These are phyloP conservation scores for Picea sitchensis DNA, from an alignment of 75 land plant genomes.

Conservation along the genomic window DNA sequence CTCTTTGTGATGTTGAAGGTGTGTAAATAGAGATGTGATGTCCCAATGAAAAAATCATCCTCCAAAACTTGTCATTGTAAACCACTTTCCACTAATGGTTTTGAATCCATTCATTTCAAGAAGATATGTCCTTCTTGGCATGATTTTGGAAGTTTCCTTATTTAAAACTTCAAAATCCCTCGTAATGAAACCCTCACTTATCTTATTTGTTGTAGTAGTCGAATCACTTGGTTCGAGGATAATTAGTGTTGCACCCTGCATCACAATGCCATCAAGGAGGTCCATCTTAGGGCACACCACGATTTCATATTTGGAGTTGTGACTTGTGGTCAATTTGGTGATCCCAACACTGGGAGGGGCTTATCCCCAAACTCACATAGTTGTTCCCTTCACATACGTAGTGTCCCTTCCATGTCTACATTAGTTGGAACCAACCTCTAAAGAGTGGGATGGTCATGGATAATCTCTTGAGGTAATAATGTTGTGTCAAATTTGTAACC, in stretches of 20 bases:
- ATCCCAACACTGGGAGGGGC: slow-evolving; percentile 18
- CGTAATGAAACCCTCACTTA: slow-evolving; percentile 12
- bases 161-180: slow-evolving; percentile 34
- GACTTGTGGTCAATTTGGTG: slow-evolving; percentile 35
- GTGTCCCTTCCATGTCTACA: slow-evolving; percentile 45
- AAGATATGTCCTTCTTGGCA: slow-evolving; percentile 31
- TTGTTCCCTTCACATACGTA: slow-evolving; percentile 44
- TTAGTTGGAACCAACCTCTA: slow-evolving; percentile 44
- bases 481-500: slow-evolving; percentile 44
- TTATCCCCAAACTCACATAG: slow-evolving; percentile 36
- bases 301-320: slow-evolving; percentile 51
- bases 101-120: slow-evolving; percentile 53
- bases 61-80: too few relatives aligned
- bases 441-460: slow-evolving; percentile 42
- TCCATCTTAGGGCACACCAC: slow-evolving; percentile 41
- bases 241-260: slow-evolving; percentile 62
- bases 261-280: slow-evolving; percentile 22
- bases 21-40: too few relatives aligned
- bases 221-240: slow-evolving; percentile 32
- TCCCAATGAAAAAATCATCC: too few relatives aligned
- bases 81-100: too few relatives aligned
- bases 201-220: neutral
- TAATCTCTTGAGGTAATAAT: slow-evolving; percentile 57
- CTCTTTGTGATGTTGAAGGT: too few relatives aligned
- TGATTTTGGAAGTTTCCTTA: slow-evolving; percentile 14